phyloP scores from a whole-genome alignment of 176 grass and related monocot genomes.

The Paspalum vaginatum region DNA sequence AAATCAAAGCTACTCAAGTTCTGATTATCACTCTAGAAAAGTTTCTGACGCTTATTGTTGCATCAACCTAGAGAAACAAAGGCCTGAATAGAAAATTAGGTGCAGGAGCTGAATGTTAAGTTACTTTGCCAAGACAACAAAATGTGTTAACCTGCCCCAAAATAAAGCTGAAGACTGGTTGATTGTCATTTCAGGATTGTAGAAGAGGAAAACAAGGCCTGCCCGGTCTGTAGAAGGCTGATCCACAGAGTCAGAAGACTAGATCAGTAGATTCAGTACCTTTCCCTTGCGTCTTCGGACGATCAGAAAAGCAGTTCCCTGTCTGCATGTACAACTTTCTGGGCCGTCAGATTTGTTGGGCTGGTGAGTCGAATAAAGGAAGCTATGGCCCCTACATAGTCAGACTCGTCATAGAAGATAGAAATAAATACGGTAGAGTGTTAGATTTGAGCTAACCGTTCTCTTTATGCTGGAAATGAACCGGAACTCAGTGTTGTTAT shows the following conservation, averaged over 20 bases:
- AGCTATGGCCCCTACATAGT: too few relatives aligned
- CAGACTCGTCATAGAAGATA: too few relatives aligned
- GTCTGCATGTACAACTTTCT: neutral
- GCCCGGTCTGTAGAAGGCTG: slow-evolving; percentile 45
- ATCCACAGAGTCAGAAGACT: slow-evolving; percentile 31
- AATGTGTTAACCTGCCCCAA: too few relatives aligned
- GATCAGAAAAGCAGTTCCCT: too few relatives aligned
- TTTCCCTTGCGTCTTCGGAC: too few relatives aligned
- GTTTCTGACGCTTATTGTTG: neutral
- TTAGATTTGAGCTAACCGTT: too few relatives aligned
- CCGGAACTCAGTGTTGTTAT: neutral
- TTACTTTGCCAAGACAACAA: too few relatives aligned
- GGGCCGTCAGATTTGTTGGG: neutral
- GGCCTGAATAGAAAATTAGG: neutral
- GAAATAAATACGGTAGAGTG: too few relatives aligned
- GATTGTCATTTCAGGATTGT: neutral
- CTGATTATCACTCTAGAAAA: neutral
- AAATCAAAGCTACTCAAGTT: neutral
- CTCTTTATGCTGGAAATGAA: neutral
- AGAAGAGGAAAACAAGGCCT: slow-evolving; percentile 36
- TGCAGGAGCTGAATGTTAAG: neutral
- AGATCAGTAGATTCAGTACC: too few relatives aligned
- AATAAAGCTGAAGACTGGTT: neutral
- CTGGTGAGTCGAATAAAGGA: neutral
- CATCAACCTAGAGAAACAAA: neutral